These are phyloP conservation scores for Myxozyma monticola DNA, from an alignment of 805 yeast genomes.

Conservation along the genomic window DNA sequence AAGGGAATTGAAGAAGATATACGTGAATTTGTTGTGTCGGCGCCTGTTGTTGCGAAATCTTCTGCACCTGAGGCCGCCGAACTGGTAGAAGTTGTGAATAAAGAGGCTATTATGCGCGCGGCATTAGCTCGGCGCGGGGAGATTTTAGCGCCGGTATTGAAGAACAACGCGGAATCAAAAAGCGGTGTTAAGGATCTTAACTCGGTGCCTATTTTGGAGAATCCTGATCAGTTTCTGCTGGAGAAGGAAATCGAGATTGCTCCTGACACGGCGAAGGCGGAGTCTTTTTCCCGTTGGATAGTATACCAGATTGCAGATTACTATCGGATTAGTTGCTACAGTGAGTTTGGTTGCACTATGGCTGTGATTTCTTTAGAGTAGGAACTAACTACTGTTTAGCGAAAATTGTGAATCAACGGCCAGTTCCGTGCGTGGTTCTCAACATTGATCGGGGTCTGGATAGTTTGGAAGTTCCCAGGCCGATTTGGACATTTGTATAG, in stretches of 20 bases:
- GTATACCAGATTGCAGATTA: conserved; percentile 29
- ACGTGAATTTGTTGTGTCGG: conserved; percentile 17
- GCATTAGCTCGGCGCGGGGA: conserved; percentile 4
- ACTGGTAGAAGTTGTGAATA: background rate
- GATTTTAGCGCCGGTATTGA: background rate
- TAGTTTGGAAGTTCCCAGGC: conserved; percentile 9
- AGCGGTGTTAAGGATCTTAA: background rate
- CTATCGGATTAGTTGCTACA: conserved; percentile 21
- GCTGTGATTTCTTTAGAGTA: background rate
- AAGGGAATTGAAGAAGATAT: conserved; percentile 19
- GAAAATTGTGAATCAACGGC: conserved; percentile 9
- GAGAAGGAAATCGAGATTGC: conserved; percentile 21
- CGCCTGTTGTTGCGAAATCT: no score
- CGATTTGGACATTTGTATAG: conserved; percentile 24
- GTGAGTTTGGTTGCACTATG: conserved; percentile 9
- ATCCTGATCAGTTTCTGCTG: conserved; percentile 4
- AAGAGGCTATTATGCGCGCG: conserved; percentile 6
- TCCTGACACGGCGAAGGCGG: conserved; percentile 23
- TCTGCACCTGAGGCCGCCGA: background rate
- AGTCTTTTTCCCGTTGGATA: conserved; percentile 26
- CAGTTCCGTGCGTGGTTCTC: conserved; percentile 18
- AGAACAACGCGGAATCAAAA: background rate
- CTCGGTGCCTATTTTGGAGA: background rate
- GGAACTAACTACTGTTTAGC: conserved; percentile 4
- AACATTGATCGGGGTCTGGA: conserved; percentile 1